A percentile compares a stretch with the other conserved stretches of the same genome.
phyloP scores from a whole-genome alignment of 768 basidiomycete genomes.

The Serendipita sp. region DNA sequence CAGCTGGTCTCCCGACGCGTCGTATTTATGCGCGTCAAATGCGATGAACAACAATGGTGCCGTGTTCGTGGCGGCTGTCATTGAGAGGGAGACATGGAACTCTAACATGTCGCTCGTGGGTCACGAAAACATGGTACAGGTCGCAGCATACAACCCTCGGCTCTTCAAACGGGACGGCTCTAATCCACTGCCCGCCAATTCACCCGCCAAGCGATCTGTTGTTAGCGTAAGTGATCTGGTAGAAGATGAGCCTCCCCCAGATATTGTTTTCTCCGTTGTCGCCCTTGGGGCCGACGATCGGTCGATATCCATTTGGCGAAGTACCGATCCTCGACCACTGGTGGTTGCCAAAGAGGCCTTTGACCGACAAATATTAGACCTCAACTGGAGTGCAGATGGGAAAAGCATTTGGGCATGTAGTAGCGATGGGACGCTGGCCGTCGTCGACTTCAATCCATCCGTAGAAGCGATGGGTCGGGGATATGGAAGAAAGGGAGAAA shows the following conservation, averaged over 20 bases:
- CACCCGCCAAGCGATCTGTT: background rate
- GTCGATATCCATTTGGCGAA: slow-evolving; percentile 93
- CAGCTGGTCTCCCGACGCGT: slow-evolving; percentile 99
- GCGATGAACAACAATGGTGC: slow-evolving; percentile 92
- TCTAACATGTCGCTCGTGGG: slow-evolving; percentile 90
- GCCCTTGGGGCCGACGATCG: slow-evolving; percentile 90
- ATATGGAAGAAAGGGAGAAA: slow-evolving; percentile 26
- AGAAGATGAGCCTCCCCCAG: slow-evolving; percentile 22
- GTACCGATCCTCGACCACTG: slow-evolving; percentile 75
- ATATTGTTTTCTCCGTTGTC: slow-evolving; percentile 83
- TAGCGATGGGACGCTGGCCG: slow-evolving; percentile 87
- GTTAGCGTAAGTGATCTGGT: background rate
- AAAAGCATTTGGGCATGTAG: slow-evolving; percentile 86
- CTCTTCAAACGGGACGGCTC: slow-evolving; percentile 72
- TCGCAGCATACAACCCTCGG: slow-evolving; percentile 90
- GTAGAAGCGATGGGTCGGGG: slow-evolving; percentile 18
- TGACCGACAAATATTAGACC: slow-evolving; percentile 85
- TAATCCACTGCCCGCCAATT: slow-evolving; percentile 14
- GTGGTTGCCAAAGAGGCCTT: slow-evolving; percentile 92
- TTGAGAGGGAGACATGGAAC: slow-evolving; percentile 76
- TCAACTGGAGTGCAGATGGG: slow-evolving; percentile 84
- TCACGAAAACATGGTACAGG: slow-evolving; percentile 93
- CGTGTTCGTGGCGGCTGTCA: slow-evolving; percentile 94
- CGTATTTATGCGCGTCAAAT: slow-evolving; percentile 93
- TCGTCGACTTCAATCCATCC: slow-evolving; percentile 58